phyloP scores from a whole-genome alignment of 441 rosid species.

The Pelargonium australe region DNA sequence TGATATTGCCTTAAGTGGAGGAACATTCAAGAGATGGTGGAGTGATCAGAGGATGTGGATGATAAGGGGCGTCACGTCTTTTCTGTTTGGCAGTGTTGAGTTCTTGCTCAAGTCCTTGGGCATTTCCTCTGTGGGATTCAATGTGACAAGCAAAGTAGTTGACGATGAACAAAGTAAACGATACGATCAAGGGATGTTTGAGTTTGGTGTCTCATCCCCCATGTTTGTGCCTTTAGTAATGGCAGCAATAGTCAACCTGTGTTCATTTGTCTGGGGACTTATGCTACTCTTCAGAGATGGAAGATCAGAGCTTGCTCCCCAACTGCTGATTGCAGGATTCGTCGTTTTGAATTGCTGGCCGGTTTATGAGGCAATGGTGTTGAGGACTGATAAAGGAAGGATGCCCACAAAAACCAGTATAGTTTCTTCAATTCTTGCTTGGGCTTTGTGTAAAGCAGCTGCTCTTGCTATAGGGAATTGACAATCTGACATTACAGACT shows the following conservation, averaged over 20 bases:
- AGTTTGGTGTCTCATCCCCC: constrained; percentile 45
- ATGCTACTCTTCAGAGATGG: background rate
- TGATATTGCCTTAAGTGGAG: constrained; percentile 37
- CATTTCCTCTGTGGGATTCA: constrained; percentile 35
- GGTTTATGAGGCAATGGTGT: constrained; percentile 49
- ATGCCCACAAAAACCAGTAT: constrained; percentile 30
- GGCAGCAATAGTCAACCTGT: constrained; percentile 44
- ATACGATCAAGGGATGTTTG: constrained; percentile 48
- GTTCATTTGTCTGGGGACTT: constrained; percentile 33
- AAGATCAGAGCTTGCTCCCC: constrained; percentile 15
- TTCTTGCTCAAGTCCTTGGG: constrained; percentile 37
- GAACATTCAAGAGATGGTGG: constrained; percentile 55
- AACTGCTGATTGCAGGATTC: constrained; percentile 39
- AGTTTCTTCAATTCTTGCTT: constrained; percentile 27
- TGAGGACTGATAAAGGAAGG: constrained; percentile 53
- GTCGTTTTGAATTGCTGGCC: constrained; percentile 45
- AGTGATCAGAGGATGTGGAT: constrained; percentile 63
- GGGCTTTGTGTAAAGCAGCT: constrained; percentile 26
- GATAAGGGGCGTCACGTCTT: constrained; percentile 42
- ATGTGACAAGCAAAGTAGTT: constrained; percentile 43
- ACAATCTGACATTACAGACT: no score
- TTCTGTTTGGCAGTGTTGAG: constrained; percentile 36
- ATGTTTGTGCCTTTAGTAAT: constrained; percentile 39
- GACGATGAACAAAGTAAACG: constrained; percentile 43
- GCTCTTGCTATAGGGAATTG: constrained; percentile 26